These are phyloP conservation scores for Thalassiosira oceanica DNA, from an alignment of 352 stramenopile species.

Conservation along the genomic window DNA sequence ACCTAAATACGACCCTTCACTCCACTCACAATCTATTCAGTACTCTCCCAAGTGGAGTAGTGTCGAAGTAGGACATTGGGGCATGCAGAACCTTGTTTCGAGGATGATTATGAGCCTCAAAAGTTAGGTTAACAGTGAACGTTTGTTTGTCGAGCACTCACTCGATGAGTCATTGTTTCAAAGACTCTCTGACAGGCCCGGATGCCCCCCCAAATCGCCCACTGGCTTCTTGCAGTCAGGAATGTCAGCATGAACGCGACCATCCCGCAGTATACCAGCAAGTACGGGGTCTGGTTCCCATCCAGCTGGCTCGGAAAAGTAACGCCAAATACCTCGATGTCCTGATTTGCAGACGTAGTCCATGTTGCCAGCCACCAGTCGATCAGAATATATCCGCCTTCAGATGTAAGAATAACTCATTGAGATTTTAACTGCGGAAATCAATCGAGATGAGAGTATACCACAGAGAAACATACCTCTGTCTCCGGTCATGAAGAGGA, in stretches of 20 bases:
- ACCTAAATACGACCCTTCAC: no score
- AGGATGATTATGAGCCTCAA: no score
- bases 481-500: slow-evolving; percentile 35
- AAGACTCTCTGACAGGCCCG: slow-evolving; percentile 18
- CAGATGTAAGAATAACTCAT: no score
- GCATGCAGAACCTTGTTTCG: no score
- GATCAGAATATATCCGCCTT: slow-evolving; percentile 43
- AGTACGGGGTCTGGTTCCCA: slow-evolving; percentile 19
- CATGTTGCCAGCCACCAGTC: slow-evolving; percentile 51
- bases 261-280: slow-evolving; percentile 12
- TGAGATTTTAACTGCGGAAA: no score
- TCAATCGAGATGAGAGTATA: slow-evolving; percentile 53
- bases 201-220: slow-evolving; percentile 32
- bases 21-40: slow-evolving; percentile 53
- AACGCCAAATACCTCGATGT: slow-evolving; percentile 17
- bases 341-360: slow-evolving; percentile 14
- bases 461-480: no score
- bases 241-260: slow-evolving; percentile 19
- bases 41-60: slow-evolving; percentile 62
- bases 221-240: slow-evolving; percentile 15
- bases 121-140: no score
- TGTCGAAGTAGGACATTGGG: slow-evolving; percentile 45
- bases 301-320: slow-evolving; percentile 21
- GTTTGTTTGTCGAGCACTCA: no score
- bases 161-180: slow-evolving; percentile 20